Conservation (phyloP, 176 grass and related monocot genomes). For the Musa troglodytarum region DNA sequence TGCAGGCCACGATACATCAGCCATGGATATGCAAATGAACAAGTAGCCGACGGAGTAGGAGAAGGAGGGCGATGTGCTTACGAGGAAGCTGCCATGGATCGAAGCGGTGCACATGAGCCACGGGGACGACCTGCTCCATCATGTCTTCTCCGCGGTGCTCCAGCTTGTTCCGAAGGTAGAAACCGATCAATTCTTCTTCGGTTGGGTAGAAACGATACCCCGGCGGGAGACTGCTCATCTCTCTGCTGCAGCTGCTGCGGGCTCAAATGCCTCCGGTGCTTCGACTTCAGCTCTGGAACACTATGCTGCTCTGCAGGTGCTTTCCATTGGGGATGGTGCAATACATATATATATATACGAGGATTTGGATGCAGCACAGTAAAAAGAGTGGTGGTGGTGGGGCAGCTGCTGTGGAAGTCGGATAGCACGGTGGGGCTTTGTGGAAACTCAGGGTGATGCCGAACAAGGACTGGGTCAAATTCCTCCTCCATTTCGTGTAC, state of each 20-base stretch:
- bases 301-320: no score
- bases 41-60: neutral
- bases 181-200: constrained; percentile 85
- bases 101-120: constrained; percentile 53
- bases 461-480: no score
- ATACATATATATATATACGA: no score
- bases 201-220: constrained; percentile 92
- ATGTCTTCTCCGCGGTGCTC: constrained; percentile 52
- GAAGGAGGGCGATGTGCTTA: constrained; percentile 5
- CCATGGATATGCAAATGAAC: neutral
- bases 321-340: no score
- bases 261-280: neutral
- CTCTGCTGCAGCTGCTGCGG: neutral
- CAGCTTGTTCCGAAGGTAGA: constrained; percentile 94
- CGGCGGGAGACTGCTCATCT: constrained; percentile 37
- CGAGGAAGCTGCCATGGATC: constrained; percentile 67
- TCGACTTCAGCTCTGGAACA: no score
- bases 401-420: no score
- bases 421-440: no score
- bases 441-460: no score
- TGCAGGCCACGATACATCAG: neutral
- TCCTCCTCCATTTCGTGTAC: no score
- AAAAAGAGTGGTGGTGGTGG: no score
- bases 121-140: constrained; percentile 60
- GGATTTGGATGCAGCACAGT: no score